Base-by-base conservation (phyloP, 306 rosid genomes). In the Senna tora region DNA sequence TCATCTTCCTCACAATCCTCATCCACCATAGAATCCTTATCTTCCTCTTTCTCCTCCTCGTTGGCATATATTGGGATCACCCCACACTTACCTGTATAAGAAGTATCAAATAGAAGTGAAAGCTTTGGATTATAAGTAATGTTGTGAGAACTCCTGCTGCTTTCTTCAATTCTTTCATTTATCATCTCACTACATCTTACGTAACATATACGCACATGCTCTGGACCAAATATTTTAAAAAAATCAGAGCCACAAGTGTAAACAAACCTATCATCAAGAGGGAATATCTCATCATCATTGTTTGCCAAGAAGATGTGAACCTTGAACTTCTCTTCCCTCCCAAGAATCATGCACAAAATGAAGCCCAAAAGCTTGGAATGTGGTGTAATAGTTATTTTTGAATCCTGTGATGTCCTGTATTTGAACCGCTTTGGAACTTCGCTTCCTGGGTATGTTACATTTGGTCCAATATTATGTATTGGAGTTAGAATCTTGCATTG, bases 51-150 rank as follows among this genome's bases (percentile, higher is more conserved):
- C n/a, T n/a, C n/a, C n/a, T n/a, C n/a, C n/a, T 36, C 39, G 5
- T 36, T 7, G 34, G 72, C 75, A 32, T 53, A 68, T 16, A 76
- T 22, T 5, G 63, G 80, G 38, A 52, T 38, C 8, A 76, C 75
- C 10, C 75, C 80, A 69, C 75, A 77, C 71, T 62, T 70, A 51
- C 30, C 59, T 39, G 69, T n/a, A n/a, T n/a, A n/a, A n/a, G n/a
- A n/a, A n/a, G n/a, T n/a, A n/a, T n/a, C n/a, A n/a, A n/a, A n/a
- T n/a, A n/a, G n/a, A n/a, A n/a, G n/a, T n/a, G 41, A 13, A 60
- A 77, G 14, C 71, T 50, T 77, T 15, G 64, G 71, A 16, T 2
- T 9, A 39, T 6, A 9, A 15, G 4, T 64, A 7, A 33, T 16
- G 28, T 5, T 7, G 15, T 32, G 42, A 15, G 6, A 2, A 59